Evolutionary conservation across 345 rosid species (phyloP).

Genomic region (Hirschfeldia incana): DNA sequence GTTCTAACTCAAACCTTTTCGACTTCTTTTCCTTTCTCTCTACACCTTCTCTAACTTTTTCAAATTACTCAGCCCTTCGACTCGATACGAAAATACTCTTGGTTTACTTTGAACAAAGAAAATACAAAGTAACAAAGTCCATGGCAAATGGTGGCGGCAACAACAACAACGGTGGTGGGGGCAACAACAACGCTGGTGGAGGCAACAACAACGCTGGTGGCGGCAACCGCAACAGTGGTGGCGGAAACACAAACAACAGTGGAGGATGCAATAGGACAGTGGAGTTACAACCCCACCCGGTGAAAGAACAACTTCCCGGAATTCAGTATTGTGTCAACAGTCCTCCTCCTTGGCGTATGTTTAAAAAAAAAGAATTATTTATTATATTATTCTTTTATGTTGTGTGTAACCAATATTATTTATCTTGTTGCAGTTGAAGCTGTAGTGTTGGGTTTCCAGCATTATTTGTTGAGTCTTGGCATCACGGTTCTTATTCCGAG

Average conservation of each 20-base stretch:
- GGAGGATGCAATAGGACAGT: constrained; percentile 41
- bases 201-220: constrained; percentile 16
- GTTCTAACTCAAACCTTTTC: background rate
- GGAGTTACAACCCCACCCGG: constrained; percentile 58
- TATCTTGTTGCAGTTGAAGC: constrained; percentile 61
- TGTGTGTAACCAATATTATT: background rate
- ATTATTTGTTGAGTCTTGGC: constrained; percentile 63
- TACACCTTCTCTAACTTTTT: background rate
- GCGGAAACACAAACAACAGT: constrained; percentile 14
- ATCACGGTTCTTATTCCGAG: constrained; percentile 64
- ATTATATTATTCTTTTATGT: background rate
- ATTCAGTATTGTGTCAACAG: constrained; percentile 67
- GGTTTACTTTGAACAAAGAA: background rate
- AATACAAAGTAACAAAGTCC: background rate
- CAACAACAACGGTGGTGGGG: background rate
- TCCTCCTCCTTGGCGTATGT: constrained; percentile 76
- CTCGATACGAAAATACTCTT: background rate
- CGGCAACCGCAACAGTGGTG: constrained; percentile 11
- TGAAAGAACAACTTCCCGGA: constrained; percentile 66
- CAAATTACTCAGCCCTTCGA: background rate
- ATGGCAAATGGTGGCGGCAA: constrained; percentile 32
- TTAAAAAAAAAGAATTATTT: background rate
- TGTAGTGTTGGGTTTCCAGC: constrained; percentile 58
- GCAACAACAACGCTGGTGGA: constrained; percentile 11
- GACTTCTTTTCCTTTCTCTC: constrained; percentile 12